Evolutionary conservation across 2,329 filamentous ascomycete species (phyloP).

Genomic region (Dryadomyces quercivorus): DNA sequence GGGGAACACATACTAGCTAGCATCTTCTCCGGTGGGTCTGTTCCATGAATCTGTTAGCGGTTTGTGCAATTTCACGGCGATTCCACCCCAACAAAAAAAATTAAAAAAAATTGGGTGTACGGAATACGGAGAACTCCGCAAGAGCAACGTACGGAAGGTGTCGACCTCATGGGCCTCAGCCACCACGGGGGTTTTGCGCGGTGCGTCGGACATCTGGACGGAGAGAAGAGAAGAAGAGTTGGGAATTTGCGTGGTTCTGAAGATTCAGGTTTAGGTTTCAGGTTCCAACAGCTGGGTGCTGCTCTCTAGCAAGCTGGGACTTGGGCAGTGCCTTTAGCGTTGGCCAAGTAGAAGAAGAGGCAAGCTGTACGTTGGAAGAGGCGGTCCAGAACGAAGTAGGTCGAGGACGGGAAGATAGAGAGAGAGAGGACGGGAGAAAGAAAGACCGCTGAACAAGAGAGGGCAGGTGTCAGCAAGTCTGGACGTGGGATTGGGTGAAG

Average conservation of each 20-base stretch:
- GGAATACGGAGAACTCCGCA: not conserved
- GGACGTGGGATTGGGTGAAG: not conserved
- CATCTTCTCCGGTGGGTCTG: constrained; percentile 55
- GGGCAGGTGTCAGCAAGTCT: not conserved
- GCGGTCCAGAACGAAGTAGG: not conserved
- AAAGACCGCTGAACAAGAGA: not conserved
- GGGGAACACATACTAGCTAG: constrained; percentile 44
- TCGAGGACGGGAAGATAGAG: not conserved
- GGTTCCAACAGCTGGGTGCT: not conserved
- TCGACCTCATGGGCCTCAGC: constrained; percentile 66
- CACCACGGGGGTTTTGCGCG: constrained; percentile 45
- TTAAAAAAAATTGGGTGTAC: too few species aligned
- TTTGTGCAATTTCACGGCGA: not conserved
- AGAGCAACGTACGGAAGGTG: constrained; percentile 48
- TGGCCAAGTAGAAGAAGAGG: not conserved
- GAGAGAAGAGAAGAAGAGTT: not conserved
- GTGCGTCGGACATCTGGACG: constrained; percentile 30
- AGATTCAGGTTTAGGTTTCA: not conserved
- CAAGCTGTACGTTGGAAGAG: not conserved
- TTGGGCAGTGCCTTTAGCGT: not conserved
- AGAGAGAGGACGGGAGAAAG: not conserved
- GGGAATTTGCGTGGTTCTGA: not conserved
- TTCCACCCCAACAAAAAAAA: constrained; percentile 9
- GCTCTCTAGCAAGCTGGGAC: not conserved
- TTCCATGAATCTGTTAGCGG: constrained; percentile 10